Percentiles rank a stretch among this genome's conserved stretches.
Conservation (phyloP, 129 eudicot species). For the Flaveria sonorensis region DNA sequence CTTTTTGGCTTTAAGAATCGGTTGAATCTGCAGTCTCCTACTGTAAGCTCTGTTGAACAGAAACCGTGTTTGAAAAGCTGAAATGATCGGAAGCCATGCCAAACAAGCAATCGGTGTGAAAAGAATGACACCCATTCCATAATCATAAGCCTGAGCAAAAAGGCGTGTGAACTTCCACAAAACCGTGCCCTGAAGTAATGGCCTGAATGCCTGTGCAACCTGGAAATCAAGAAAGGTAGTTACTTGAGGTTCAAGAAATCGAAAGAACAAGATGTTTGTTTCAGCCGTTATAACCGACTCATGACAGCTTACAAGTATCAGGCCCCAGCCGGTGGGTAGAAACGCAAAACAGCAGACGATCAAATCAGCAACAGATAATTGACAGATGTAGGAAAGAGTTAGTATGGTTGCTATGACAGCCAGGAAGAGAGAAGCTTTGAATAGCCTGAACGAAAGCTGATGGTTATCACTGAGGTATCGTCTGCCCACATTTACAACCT, state of each 20-base stretch:
- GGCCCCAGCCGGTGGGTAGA: conserved; percentile 96
- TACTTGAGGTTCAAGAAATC: not conserved
- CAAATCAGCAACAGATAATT: conserved; percentile 62
- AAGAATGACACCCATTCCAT: conserved; percentile 80
- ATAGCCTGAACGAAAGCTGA: conserved; percentile 76
- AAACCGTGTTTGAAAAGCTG: conserved; percentile 82
- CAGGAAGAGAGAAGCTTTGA: conserved; percentile 70
- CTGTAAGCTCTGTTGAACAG: conserved; percentile 93
- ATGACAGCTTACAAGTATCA: conserved; percentile 65
- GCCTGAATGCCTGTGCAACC: conserved; percentile 84
- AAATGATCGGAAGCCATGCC: conserved; percentile 95
- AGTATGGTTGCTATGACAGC: conserved; percentile 68
- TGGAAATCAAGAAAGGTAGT: conserved; percentile 32
- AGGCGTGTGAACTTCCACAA: conserved; percentile 74
- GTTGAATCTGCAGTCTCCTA: conserved; percentile 80
- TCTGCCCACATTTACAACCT: conserved; percentile 75
- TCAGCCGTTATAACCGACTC: not conserved
- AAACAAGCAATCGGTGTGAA: conserved; percentile 72
- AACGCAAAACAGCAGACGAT: conserved; percentile 85
- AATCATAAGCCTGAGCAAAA: conserved; percentile 86
- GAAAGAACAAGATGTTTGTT: not conserved
- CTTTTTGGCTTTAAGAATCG: conserved; percentile 85
- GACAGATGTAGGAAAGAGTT: conserved; percentile 67
- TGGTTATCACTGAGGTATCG: conserved; percentile 63
- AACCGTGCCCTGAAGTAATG: conserved; percentile 57